Evolutionary conservation across 2,329 filamentous ascomycete genomes (phyloP), one percentile per base, ranked within the genome.

Genomic region (Fusarium napiforme): DNA sequence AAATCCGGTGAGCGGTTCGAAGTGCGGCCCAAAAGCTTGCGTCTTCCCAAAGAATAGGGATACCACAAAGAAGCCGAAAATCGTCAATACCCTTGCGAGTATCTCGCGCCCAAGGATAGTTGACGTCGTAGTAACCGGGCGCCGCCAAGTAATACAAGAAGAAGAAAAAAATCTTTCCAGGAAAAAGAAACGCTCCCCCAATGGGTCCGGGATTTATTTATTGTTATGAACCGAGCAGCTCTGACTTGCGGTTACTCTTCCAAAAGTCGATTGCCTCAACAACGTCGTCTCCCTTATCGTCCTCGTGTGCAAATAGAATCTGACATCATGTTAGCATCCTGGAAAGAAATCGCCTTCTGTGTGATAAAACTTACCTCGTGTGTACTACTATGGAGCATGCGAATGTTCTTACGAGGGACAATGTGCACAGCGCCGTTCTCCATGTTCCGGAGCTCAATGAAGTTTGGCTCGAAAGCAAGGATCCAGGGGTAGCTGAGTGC

Each of bases 261-360:
- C 96, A 99, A 86, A 99, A 99, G 84, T 99, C 96, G 80, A 99
- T 90, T 71, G 94, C 95, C 77, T 96, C 95, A 72, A 99, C 93
- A 59, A 97, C 92, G 80, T 99, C 96, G 80, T 97, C 94, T 76
- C 96, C 96, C 74, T 90, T 87, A 82, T 99, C 96, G 79, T 98
- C 96, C 85, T 99, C 96, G 81, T 98, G 98, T 55, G 96, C 96
- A 83, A 98, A 98, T 59, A 99, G 84, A 77, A 99, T 98, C 96
- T 99, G 45, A 28, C 12, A 30, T n/a, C 26, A 36, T 40, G 61
- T 79, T 65, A 78, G 61, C n/a, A 32, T 46, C 9, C 36, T 23
- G 40, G 14, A 10, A 14, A n/a, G n/a, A 34, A 30, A 36, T 7
- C n/a, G 18, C 10, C 8, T 34, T 32, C n/a, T 36, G 9, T 6